Evolutionary conservation across 2,329 filamentous ascomycete genomes (phyloP), one percentile per base, ranked within the genome.

Genomic region (Rhynchosporium graminicola): DNA sequence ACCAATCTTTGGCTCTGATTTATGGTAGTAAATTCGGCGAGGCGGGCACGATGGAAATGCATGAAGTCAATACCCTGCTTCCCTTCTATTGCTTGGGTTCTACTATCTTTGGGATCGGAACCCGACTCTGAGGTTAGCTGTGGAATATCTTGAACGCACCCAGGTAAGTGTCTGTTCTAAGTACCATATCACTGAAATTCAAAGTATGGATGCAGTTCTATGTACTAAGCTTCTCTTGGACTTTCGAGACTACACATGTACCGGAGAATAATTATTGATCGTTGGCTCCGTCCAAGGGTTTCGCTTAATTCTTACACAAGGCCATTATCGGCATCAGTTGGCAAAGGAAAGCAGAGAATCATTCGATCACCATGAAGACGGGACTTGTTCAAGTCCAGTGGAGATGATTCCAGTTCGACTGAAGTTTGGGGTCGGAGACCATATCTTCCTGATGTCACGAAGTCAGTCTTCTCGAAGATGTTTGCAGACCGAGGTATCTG

Each of bases 381-480:
- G 36, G 63, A 63, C 65, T 65, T 67, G 52, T 63, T 63, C 59
- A 63, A 60, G 52, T 67, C 64, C 13, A 67, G 48, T 13, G 64
- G 58, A 12, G 65, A 66, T 36, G 66, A 45, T 15, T 63, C 64
- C 48, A 46, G 50, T 28, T 61, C 56, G 26, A 58, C 57, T 26
- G 65, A 40, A 10, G 28, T 26, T 31, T 60, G 50, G 10, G 50
- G 48, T 2, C 31, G 10, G 33, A 63, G 56, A 26, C 47, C 58
- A 60, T 65, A 65, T 29, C 63, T 61, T 61, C 52, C 54, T 29
- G 47, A 13, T 26, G 20, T 50, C 29, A 65, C 63, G 50, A 63
- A 52, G 47, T 61, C 4, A 28, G 48, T 42, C 46, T 63, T 28
- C 33, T 56, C 8, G 48, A 57, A n/a, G 12, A 29, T 28, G 55